A percentile compares a stretch with the other conserved stretches of the same genome.
Evolutionary conservation across 2,329 filamentous ascomycete species (phyloP).

Genomic region (Penicillium sp.): DNA sequence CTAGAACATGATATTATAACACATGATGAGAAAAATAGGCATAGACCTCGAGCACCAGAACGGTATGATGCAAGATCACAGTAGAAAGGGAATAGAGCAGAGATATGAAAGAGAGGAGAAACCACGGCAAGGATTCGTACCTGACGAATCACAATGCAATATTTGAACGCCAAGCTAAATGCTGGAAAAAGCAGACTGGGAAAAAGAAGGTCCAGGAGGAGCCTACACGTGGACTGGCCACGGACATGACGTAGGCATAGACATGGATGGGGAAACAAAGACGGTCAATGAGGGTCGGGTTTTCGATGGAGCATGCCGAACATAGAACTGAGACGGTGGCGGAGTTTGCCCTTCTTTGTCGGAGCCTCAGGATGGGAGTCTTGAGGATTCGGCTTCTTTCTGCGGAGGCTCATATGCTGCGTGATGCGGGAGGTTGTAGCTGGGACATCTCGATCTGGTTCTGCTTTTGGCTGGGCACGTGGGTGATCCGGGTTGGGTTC

Average conservation of each 20-base stretch:
- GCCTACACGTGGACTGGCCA: constrained; percentile 12
- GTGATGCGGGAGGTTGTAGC: neutral
- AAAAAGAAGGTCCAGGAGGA: constrained; percentile 10
- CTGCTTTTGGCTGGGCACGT: neutral
- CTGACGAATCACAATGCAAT: constrained; percentile 12
- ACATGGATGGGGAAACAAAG: constrained; percentile 1
- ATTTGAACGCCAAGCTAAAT: constrained; percentile 13
- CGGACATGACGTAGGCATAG: constrained; percentile 20
- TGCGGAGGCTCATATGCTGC: neutral
- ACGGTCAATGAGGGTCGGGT: constrained; percentile 21
- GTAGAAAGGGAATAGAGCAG: neutral
- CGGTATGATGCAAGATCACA: constrained; percentile 3
- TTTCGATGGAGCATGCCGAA: constrained; percentile 31
- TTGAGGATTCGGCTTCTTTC: constrained; percentile 9
- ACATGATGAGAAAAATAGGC: neutral
- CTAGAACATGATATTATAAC: neutral
- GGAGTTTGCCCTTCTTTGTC: constrained; percentile 30
- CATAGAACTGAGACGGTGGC: constrained; percentile 32
- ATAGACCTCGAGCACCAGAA: neutral
- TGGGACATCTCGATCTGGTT: neutral
- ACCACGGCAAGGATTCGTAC: constrained; percentile 7
- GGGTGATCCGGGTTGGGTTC: constrained; percentile 2
- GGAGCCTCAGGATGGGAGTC: constrained; percentile 7
- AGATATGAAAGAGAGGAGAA: neutral
- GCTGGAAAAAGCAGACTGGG: constrained; percentile 17